Base-by-base conservation (phyloP, 106 monocot genomes). In the Acorus calamus region DNA sequence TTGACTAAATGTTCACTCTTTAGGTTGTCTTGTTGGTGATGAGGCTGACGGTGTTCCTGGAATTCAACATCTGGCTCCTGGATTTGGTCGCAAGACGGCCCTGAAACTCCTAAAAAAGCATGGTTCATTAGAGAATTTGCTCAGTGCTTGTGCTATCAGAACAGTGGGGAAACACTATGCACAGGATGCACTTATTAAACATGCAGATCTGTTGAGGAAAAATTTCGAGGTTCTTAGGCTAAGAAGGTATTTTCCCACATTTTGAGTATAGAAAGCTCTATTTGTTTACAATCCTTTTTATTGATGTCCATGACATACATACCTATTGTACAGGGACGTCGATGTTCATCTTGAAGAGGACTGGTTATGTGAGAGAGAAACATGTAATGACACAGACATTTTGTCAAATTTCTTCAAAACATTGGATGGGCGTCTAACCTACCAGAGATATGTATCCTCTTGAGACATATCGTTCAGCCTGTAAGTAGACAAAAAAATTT, bases 41-140 rank as follows among this genome's bases (percentile, higher is more conserved):
- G 88, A 85, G 75, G 82, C 76, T 52, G 98, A 98, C 75, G 98
- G 98, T 66, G 81, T 98, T 61, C 98, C 91, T 59, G 92, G 98
- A 79, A 88, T 98, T 75, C 98, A 98, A 68, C 80, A 83, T 5
- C 51, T 92, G 44, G 85, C 64, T 62, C 92, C 98, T 42, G 76
- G 85, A 8, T 92, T 98, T 65, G 98, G 98, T 59, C 87, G 85
- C 58, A 92, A 85, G 73, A 98, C 98, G 62, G 98, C 92, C 9
- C 50, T 81, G 46, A 98, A 92, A 59, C 88, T 98, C 56, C 81
- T 98, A 60, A 92, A 81, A 48, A 92, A 84, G 60, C 86, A 98
- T 60, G 92, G 88, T 46, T 83, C 91, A 52, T 74, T 98, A 45
- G 83, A 88, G 57, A 86, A 98, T 46, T 79, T 98, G 55, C 79